These are phyloP conservation scores for Fraxinus greggii DNA, from an alignment of 305 asterid genomes.

Conservation along the genomic window DNA sequence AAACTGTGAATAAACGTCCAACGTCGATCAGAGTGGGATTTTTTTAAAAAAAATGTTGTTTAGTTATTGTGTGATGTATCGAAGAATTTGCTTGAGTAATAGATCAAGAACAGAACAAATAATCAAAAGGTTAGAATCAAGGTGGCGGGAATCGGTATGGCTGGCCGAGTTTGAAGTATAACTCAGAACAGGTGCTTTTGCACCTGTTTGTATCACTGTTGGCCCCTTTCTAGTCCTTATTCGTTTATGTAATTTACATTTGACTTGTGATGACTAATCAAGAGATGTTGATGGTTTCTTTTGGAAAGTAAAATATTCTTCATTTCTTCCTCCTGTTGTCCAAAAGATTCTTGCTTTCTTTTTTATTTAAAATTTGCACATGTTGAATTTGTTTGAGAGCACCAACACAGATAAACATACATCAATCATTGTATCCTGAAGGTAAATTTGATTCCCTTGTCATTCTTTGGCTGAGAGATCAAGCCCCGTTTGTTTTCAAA, in stretches of 20 bases:
- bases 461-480: neutral
- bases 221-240: neutral
- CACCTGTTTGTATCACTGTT: neutral
- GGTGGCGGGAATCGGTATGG: neutral
- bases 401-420: neutral
- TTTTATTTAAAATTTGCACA: neutral
- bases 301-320: neutral
- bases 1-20: neutral
- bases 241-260: neutral
- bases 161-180: neutral
- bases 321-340: neutral
- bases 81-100: neutral
- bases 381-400: neutral
- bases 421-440: neutral
- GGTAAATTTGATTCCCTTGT: neutral
- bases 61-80: neutral
- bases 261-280: neutral
- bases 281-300: neutral
- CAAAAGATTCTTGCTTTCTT: neutral
- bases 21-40: neutral
- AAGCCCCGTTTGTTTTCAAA: no score
- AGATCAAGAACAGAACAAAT: neutral
- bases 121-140: neutral
- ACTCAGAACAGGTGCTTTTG: neutral
- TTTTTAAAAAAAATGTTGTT: no score